Evolutionary conservation across 306 rosid genomes (phyloP).

Genomic region (Alnus glutinosa): DNA sequence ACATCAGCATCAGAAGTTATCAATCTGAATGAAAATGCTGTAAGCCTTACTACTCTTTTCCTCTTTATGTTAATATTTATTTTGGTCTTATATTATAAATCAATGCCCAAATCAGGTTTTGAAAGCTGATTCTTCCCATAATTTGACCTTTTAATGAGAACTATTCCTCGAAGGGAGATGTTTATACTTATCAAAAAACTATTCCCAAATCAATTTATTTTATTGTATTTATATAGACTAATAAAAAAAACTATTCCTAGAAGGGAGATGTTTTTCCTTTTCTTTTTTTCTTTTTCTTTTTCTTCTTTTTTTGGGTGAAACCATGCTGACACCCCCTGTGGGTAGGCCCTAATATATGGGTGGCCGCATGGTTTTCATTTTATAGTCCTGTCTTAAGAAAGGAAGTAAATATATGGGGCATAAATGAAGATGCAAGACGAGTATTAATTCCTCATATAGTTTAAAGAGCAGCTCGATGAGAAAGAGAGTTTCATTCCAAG

Average conservation of each 20-base stretch:
- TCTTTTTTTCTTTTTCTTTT: too few relatives aligned
- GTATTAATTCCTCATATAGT: not conserved
- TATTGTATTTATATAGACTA: too few relatives aligned
- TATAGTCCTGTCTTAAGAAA: not conserved
- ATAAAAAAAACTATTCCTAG: too few relatives aligned
- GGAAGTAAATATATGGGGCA: not conserved
- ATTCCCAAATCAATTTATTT: too few relatives aligned
- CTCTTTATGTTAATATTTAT: not conserved
- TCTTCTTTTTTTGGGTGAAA: too few relatives aligned
- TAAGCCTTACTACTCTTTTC: constrained; percentile 23
- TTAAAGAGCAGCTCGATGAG: not conserved
- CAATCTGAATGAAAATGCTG: constrained; percentile 31
- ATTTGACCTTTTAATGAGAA: not conserved
- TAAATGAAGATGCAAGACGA: not conserved
- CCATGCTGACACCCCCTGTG: too few relatives aligned
- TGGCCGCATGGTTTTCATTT: not conserved
- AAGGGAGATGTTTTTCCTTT: too few relatives aligned
- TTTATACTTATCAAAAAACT: too few relatives aligned
- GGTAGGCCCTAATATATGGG: not conserved
- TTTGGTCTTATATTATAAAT: not conserved
- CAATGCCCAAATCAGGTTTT: not conserved
- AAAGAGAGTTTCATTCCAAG: not conserved
- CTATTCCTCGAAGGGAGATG: too few relatives aligned
- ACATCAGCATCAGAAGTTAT: constrained; percentile 51
- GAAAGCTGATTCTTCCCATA: not conserved